Conservation (phyloP, 2,329 filamentous ascomycete species). For the Aspergillus fijiensis region DNA sequence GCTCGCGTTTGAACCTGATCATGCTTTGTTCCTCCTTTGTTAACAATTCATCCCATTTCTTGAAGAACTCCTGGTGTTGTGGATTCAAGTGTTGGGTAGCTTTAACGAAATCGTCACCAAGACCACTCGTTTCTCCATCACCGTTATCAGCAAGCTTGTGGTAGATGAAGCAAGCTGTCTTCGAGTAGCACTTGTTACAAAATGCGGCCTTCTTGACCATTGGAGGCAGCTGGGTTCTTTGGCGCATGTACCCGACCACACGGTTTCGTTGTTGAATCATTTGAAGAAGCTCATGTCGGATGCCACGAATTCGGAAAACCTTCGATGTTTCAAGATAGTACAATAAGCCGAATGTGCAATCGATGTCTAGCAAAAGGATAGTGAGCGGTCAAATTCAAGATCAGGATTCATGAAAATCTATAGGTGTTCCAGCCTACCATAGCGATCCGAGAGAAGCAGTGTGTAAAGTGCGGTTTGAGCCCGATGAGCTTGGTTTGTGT, state of each 20-base stretch:
- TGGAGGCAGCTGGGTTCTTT: conserved; percentile 76
- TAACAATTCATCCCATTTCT: conserved; percentile 89
- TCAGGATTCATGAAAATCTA: neutral
- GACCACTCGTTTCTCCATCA: conserved; percentile 74
- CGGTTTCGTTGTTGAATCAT: conserved; percentile 97
- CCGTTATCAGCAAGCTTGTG: conserved; percentile 87
- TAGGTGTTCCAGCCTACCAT: conserved; percentile 50
- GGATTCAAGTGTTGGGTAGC: conserved; percentile 74
- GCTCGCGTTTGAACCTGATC: conserved; percentile 79
- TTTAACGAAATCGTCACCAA: conserved; percentile 79
- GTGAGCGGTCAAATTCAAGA: neutral
- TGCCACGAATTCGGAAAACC: conserved; percentile 78
- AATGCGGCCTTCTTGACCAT: conserved; percentile 81
- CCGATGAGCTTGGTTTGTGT: conserved; percentile 76
- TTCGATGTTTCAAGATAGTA: conserved; percentile 94
- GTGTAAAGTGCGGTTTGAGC: conserved; percentile 96
- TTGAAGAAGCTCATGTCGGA: conserved; percentile 84
- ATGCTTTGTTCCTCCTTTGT: conserved; percentile 93
- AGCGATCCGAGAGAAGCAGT: conserved; percentile 85
- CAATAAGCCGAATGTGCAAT: conserved; percentile 83
- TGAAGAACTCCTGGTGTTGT: conserved; percentile 77
- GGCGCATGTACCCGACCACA: conserved; percentile 78
- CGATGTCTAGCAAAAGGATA: conserved; percentile 60
- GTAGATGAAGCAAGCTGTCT: conserved; percentile 87
- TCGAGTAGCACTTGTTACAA: conserved; percentile 87